Conservation (phyloP, 768 basidiomycete species). For the Lactarius sanguifluus region DNA sequence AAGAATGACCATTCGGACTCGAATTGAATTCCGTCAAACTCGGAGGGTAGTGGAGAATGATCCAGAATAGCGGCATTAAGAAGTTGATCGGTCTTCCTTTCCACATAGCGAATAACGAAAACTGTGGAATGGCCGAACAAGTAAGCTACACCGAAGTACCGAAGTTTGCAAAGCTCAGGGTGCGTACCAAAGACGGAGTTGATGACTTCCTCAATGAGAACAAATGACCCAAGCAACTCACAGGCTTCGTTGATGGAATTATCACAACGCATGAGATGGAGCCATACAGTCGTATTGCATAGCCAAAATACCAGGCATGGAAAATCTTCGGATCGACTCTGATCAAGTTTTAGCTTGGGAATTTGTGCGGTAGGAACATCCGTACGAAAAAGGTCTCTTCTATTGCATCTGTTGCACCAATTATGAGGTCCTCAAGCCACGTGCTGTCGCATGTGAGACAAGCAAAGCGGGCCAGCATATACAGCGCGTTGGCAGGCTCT, state of each 20-base stretch:
- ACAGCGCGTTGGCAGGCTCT: slow-evolving; percentile 88
- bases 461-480: slow-evolving; percentile 92
- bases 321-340: slow-evolving; percentile 85
- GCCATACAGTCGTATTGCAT: slow-evolving; percentile 86
- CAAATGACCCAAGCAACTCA: slow-evolving; percentile 80
- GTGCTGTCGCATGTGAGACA: slow-evolving; percentile 83
- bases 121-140: slow-evolving; percentile 48
- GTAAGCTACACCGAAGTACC: not conserved
- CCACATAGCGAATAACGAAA: slow-evolving; percentile 91
- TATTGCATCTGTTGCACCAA: slow-evolving; percentile 88
- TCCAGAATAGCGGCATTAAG: slow-evolving; percentile 84
- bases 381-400: slow-evolving; percentile 92
- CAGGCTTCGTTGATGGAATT: slow-evolving; percentile 74
- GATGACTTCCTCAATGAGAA: slow-evolving; percentile 86
- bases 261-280: slow-evolving; percentile 89
- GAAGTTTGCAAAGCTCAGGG: not conserved
- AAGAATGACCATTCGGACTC: slow-evolving; percentile 96
- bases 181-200: slow-evolving; percentile 88
- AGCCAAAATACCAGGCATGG: slow-evolving; percentile 91
- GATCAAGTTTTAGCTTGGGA: slow-evolving; percentile 25
- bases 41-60: slow-evolving; percentile 70
- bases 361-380: slow-evolving; percentile 24
- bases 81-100: slow-evolving; percentile 82
- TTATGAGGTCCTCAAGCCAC: slow-evolving; percentile 91
- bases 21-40: slow-evolving; percentile 83